phyloP scores from a whole-genome alignment of 352 stramenopile species.

The Pythium guiyangense region DNA sequence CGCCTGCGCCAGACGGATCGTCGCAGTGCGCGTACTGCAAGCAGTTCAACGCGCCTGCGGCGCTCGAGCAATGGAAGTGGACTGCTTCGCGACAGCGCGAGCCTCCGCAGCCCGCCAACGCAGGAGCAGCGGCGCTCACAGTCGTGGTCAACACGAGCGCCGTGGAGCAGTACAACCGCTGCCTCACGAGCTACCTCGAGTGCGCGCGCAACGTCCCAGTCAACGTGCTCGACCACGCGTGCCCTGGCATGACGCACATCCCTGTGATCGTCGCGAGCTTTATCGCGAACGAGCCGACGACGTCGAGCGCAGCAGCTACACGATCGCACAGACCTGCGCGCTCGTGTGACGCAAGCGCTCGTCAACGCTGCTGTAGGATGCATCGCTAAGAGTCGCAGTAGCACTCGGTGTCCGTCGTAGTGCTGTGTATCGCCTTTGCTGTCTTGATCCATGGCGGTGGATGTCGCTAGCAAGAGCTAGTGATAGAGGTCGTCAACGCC shows the following conservation, averaged over 20 bases:
- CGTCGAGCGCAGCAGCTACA: not conserved
- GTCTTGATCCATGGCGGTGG: too few species aligned
- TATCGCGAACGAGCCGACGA: not conserved
- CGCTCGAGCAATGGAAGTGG: slow-evolving; percentile 2
- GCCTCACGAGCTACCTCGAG: slow-evolving; percentile 2
- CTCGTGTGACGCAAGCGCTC: not conserved
- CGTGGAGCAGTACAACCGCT: not conserved
- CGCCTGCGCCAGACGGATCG: too few species aligned
- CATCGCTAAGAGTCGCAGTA: too few species aligned
- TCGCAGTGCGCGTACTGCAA: slow-evolving; percentile 2
- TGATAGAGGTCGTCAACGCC: too few species aligned
- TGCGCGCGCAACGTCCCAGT: not conserved
- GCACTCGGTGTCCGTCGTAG: too few species aligned
- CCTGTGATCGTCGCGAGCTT: slow-evolving; percentile 6
- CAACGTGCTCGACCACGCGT: not conserved
- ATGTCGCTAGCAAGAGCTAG: too few species aligned
- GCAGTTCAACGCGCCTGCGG: slow-evolving; percentile 3
- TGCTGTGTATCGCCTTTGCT: too few species aligned
- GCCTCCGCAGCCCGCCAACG: not conserved
- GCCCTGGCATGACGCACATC: slow-evolving; percentile 1
- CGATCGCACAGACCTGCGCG: not conserved
- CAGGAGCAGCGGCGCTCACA: not conserved
- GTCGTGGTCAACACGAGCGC: not conserved
- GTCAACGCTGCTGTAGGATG: too few species aligned
- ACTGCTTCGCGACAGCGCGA: not conserved